Conservation (phyloP, 768 basidiomycete genomes). For the Lactifluus subvellereus region DNA sequence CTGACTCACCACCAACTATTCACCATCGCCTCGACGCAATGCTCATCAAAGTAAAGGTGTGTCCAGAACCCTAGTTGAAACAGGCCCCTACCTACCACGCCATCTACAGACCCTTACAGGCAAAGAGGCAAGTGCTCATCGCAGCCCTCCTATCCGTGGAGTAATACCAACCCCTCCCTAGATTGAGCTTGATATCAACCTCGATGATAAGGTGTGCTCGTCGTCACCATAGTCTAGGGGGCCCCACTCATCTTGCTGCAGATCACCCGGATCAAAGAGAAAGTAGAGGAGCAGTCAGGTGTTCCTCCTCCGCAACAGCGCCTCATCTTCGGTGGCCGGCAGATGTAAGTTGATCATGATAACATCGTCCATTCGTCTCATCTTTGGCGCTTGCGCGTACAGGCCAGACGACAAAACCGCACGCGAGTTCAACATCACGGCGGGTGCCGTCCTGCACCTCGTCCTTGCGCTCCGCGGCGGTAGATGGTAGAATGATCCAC, state of each 20-base stretch:
- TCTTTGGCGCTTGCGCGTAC: background rate
- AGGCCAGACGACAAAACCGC: slow-evolving; percentile 93
- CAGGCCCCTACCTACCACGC: background rate
- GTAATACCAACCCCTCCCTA: slow-evolving; percentile 24
- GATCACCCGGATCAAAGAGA: slow-evolving; percentile 94
- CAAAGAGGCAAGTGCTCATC: slow-evolving; percentile 66
- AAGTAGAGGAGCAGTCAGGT: slow-evolving; percentile 96
- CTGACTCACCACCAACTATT: slow-evolving; percentile 10
- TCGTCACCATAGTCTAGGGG: background rate
- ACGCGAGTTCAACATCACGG: slow-evolving; percentile 72
- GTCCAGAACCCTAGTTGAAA: slow-evolving; percentile 13
- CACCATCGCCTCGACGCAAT: slow-evolving; percentile 35
- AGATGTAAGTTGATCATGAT: slow-evolving; percentile 58
- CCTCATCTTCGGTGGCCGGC: slow-evolving; percentile 86
- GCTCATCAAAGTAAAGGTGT: slow-evolving; percentile 89
- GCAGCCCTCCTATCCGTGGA: background rate
- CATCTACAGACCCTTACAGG: slow-evolving; percentile 80
- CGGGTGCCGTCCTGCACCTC: slow-evolving; percentile 87
- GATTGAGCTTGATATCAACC: slow-evolving; percentile 96
- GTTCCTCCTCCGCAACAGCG: slow-evolving; percentile 96
- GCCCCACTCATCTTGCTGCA: slow-evolving; percentile 30
- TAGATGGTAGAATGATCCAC: slow-evolving; percentile 36
- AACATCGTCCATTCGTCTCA: background rate
- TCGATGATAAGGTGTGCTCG: slow-evolving; percentile 68
- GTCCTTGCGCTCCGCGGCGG: slow-evolving; percentile 96